Conservation (phyloP, 345 rosid species). For the Isatis tinctoria region DNA sequence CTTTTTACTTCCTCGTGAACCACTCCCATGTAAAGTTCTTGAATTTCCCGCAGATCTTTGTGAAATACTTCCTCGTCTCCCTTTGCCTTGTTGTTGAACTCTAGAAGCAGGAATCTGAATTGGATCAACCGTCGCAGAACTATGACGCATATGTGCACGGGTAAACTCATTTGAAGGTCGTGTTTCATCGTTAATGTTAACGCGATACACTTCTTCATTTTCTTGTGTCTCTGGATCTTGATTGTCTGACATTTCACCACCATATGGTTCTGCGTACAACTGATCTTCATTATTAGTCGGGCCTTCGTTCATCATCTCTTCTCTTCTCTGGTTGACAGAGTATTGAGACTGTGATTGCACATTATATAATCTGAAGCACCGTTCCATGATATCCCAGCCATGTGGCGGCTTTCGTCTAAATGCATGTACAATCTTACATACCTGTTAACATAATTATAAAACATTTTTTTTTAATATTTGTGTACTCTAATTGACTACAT, state of each 20-base stretch:
- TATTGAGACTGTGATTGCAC: not conserved
- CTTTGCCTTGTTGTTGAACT: too few relatives aligned
- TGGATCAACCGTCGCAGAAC: too few relatives aligned
- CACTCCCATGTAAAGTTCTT: too few relatives aligned
- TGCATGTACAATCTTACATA: not conserved
- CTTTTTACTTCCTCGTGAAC: too few relatives aligned
- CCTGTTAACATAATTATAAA: not conserved
- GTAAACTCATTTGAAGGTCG: not conserved
- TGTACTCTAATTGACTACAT: not conserved
- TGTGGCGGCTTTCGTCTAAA: not conserved
- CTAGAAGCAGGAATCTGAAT: too few relatives aligned
- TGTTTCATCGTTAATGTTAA: not conserved
- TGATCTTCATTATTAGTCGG: not conserved
- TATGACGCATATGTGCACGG: too few relatives aligned
- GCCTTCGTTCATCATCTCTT: not conserved
- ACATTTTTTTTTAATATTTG: not conserved
- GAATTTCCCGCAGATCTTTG: too few relatives aligned
- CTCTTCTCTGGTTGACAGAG: not conserved
- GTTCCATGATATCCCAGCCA: not conserved
- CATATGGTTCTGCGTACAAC: not conserved
- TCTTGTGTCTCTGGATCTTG: not conserved
- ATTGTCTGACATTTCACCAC: not conserved
- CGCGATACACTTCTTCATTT: not conserved
- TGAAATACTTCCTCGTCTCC: too few relatives aligned
- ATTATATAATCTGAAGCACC: not conserved